Percentiles rank a stretch among this genome's conserved stretches.
phyloP scores from a whole-genome alignment of 2,329 filamentous ascomycete species.

The Penicillium corylophilum region DNA sequence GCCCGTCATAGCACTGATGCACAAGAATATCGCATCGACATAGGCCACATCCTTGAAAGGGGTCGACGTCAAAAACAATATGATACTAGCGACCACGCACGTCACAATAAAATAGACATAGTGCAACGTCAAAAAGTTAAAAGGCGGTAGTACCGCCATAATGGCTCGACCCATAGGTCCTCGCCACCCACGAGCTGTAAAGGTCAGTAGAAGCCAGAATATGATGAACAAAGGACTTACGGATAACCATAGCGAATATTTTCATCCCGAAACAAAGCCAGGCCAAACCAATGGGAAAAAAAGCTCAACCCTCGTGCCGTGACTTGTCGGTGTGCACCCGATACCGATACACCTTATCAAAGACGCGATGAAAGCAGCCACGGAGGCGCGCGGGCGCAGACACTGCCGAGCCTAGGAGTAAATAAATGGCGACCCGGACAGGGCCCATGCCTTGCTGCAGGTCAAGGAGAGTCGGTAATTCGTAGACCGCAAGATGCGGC shows the following conservation, averaged over 20 bases:
- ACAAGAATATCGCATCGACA: slow-evolving; percentile 65
- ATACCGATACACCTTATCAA: neutral
- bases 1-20: slow-evolving; percentile 65
- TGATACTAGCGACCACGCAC: slow-evolving; percentile 55
- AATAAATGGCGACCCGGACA: neutral
- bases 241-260: slow-evolving; percentile 2
- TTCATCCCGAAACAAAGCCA: neutral
- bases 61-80: slow-evolving; percentile 59
- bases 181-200: slow-evolving; percentile 21
- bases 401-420: neutral
- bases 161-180: slow-evolving; percentile 23
- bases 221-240: slow-evolving; percentile 3
- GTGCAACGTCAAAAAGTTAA: slow-evolving; percentile 65
- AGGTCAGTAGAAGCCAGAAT: neutral
- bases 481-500: neutral
- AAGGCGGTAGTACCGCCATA: slow-evolving; percentile 32
- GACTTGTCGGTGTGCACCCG: neutral
- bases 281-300: no score
- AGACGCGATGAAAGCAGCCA: neutral
- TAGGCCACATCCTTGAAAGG: slow-evolving; percentile 56
- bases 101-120: slow-evolving; percentile 65
- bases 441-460: slow-evolving; percentile 2
- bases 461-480: neutral
- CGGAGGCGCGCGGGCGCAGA: neutral
- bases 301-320: neutral